A percentile compares a stretch with the other conserved stretches of the same genome.
Conservation (phyloP, 2,329 filamentous ascomycete species). For the Fusarium sp. region DNA sequence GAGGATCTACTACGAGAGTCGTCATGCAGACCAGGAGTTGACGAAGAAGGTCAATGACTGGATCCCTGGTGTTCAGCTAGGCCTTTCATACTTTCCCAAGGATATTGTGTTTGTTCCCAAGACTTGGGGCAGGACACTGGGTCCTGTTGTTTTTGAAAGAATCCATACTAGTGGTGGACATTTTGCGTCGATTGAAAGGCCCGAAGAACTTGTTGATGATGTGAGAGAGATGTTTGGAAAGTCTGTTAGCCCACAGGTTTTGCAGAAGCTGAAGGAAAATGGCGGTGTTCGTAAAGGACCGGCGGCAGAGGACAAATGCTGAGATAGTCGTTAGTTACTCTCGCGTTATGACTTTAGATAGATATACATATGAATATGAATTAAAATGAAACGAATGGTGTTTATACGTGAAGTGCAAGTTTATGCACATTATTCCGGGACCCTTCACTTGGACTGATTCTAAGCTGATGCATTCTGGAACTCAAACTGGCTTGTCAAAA, state of each 20-base stretch:
- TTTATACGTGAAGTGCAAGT: no score
- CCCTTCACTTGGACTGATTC: no score
- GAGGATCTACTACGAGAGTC: constrained; percentile 72
- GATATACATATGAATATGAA: no score
- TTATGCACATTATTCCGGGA: no score
- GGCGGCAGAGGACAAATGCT: neutral
- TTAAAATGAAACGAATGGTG: no score
- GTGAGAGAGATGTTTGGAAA: neutral
- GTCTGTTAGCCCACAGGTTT: neutral
- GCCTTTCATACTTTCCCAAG: constrained; percentile 65
- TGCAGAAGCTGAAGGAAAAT: neutral
- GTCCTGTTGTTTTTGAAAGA: neutral
- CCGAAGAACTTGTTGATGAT: constrained; percentile 57
- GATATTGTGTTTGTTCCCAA: constrained; percentile 66
- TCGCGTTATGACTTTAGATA: no score
- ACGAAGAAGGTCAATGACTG: neutral
- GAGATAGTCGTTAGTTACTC: neutral
- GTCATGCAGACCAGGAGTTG: neutral
- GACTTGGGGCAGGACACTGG: constrained; percentile 66
- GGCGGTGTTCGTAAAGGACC: no score
- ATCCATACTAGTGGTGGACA: constrained; percentile 61
- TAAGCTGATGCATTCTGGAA: no score
- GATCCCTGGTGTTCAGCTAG: neutral
- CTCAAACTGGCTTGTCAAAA: no score
- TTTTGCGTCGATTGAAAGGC: constrained; percentile 70